Conservation (phyloP, 2,329 filamentous ascomycete genomes). For the Exophiala sp. region DNA sequence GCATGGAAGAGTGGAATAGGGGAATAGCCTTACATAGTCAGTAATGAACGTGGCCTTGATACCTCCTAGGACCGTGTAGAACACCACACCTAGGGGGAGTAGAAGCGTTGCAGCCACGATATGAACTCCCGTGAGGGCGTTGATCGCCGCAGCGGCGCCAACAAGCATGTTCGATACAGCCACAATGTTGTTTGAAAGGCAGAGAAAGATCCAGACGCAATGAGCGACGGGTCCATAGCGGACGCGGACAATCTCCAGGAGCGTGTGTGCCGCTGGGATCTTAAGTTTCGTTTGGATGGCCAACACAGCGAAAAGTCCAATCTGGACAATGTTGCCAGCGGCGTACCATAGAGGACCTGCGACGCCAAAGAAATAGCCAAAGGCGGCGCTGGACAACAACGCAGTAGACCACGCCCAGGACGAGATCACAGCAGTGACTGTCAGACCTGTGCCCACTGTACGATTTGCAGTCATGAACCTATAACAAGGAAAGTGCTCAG, state of each 20-base stretch:
- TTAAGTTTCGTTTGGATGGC: constrained; percentile 49
- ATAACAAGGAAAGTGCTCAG: too few species aligned
- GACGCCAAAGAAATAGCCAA: constrained; percentile 73
- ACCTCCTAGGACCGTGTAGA: constrained; percentile 47
- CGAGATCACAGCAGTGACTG: constrained; percentile 80
- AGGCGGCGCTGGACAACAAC: constrained; percentile 64
- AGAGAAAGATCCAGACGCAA: constrained; percentile 40
- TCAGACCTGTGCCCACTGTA: constrained; percentile 81
- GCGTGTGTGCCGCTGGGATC: constrained; percentile 50
- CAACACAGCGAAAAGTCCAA: constrained; percentile 76
- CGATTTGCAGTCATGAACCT: constrained; percentile 78
- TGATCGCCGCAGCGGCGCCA: constrained; percentile 72
- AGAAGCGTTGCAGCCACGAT: constrained; percentile 79
- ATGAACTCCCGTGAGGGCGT: constrained; percentile 68
- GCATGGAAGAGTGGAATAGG: not conserved
- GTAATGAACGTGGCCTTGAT: constrained; percentile 50
- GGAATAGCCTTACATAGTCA: constrained; percentile 36
- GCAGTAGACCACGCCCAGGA: constrained; percentile 69
- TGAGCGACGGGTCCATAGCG: constrained; percentile 46
- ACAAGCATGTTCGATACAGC: constrained; percentile 46
- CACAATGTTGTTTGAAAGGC: constrained; percentile 41
- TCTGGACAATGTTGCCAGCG: constrained; percentile 72
- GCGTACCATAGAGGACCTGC: constrained; percentile 65
- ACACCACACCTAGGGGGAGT: constrained; percentile 70
- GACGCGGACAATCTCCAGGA: constrained; percentile 48